Conservation (phyloP, 305 asterid genomes). For the Fraxinus latifolia region DNA sequence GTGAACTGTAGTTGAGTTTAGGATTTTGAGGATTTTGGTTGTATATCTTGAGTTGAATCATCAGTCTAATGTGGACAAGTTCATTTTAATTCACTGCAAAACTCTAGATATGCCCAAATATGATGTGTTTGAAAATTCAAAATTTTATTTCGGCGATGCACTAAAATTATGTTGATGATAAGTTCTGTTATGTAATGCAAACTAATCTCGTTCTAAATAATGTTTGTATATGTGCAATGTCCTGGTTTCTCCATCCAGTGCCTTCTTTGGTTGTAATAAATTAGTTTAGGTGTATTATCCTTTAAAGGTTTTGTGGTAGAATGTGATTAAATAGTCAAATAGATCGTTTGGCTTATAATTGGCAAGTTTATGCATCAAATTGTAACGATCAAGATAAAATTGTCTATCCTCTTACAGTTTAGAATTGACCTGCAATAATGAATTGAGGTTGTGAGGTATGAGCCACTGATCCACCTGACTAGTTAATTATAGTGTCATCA, state of each 20-base stretch:
- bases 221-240: background rate
- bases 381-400: background rate
- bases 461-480: background rate
- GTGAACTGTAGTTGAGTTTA: background rate
- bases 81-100: background rate
- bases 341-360: background rate
- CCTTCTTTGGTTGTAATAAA: background rate
- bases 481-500: background rate
- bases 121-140: background rate
- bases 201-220: background rate
- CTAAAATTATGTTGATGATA: background rate
- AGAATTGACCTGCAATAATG: background rate
- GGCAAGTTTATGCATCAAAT: background rate
- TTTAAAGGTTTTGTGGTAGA: background rate
- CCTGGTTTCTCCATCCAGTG: background rate
- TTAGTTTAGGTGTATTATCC: background rate
- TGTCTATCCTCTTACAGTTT: background rate
- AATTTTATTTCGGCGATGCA: background rate
- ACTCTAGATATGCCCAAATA: background rate
- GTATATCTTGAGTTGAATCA: background rate
- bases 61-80: background rate
- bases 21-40: background rate
- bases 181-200: background rate
- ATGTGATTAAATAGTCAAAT: background rate
- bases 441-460: background rate